Base-by-base conservation (phyloP, 257 asterid species). In the Oldenlandia corymbosa region DNA sequence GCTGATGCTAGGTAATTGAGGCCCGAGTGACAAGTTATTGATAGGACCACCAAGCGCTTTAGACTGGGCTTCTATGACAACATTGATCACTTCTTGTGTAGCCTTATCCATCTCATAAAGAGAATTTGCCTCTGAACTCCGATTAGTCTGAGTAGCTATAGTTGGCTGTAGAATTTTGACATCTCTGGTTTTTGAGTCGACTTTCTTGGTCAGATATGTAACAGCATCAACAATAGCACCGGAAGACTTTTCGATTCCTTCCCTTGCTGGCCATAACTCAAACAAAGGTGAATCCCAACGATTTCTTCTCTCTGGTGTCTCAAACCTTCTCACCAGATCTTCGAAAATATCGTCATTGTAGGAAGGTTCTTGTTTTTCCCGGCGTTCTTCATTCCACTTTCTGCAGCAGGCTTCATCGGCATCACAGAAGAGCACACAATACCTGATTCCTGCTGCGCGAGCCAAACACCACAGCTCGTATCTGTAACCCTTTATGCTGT, bases 391-490 rank as follows among this genome's bases (percentile, higher is more conserved):
- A 7, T 93, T 93, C 99, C 96, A 93, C 70, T 79, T 74, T 62
- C 83, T 81, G 69, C 97, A 90, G 24, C 60, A 23, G 43, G 75
- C 27, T 43, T 79, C 86, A 13, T 79, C 95, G 9, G 74, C 83
- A 23, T 93, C 95, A 67, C 97, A 87, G 68, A 86, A 88, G 13
- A 93, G 65, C 30, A 93, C 95, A 63, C 97, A 93, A 28, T 90
- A 90, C 69, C 99, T 80, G 17, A 85, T 87, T 64, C 99, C 97
- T 2, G 94, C 88, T 57, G 96, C 92, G 3, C 99, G 95, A 65
- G 99, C 99, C 74, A 93, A 70, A 68, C 99, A 93, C 99, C 97
- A 93, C 9, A 93, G 77, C 81, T 93, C 99, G 5, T 93, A 93
- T 67, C 97, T 87, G 70, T 93, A 93, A 46, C 99, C 99, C 80